Percentiles rank a stretch among this genome's conserved stretches.
Evolutionary conservation across 1,284 basidiomycete genomes (phyloP).

Genomic region (Ceratobasidium sp.): DNA sequence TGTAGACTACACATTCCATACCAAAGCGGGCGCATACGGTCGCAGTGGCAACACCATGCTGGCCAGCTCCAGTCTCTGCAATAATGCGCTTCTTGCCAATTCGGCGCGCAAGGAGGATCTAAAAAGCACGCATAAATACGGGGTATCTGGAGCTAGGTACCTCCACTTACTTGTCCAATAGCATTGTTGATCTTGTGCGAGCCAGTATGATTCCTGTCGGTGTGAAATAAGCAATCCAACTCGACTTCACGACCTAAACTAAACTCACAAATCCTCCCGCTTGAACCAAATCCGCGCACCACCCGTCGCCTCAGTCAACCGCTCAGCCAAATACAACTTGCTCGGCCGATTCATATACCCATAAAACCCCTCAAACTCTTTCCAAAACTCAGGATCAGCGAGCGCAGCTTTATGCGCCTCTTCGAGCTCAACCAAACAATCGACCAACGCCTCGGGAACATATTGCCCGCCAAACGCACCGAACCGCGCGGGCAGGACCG

Average conservation of each 20-base stretch:
- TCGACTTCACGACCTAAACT: conserved; percentile 17
- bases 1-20: conserved; percentile 95
- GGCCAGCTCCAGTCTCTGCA: conserved; percentile 98
- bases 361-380: conserved; percentile 90
- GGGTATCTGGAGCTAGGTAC: conserved; percentile 27
- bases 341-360: conserved; percentile 89
- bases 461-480: conserved; percentile 98
- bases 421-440: conserved; percentile 92
- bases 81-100: conserved; percentile 98
- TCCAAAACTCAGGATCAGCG: conserved; percentile 91
- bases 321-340: conserved; percentile 79
- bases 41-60: conserved; percentile 98
- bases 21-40: conserved; percentile 98
- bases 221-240: conserved; percentile 39
- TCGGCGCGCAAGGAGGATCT: conserved; percentile 92
- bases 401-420: conserved; percentile 89
- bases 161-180: conserved; percentile 78
- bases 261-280: conserved; percentile 88
- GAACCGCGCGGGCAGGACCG: conserved; percentile 83
- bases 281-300: conserved; percentile 99
- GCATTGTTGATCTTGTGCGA: conserved; percentile 99
- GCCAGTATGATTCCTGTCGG: conserved; percentile 89
- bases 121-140: conserved; percentile 18
- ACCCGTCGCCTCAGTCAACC: conserved; percentile 80
- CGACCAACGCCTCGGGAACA: conserved; percentile 94